Evolutionary conservation across 2,329 filamentous ascomycete species (phyloP).

Genomic region (Botrytis fabae): DNA sequence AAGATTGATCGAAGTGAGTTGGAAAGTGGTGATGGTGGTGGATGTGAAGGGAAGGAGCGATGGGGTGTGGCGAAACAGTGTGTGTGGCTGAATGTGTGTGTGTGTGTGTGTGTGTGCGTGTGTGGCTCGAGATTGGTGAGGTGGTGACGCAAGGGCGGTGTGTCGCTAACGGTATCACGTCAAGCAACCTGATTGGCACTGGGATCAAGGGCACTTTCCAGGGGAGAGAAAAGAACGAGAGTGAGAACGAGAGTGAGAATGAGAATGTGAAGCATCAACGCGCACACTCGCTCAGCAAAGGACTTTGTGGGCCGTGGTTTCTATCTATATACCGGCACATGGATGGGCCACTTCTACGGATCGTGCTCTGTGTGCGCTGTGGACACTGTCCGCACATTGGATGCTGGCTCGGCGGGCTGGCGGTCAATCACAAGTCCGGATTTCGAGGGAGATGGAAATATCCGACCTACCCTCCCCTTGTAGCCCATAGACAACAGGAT

Average conservation of each 20-base stretch:
- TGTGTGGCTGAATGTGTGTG: not conserved
- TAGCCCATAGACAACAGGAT: not conserved
- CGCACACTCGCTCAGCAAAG: not conserved
- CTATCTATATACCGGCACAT: not conserved
- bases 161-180: too few relatives aligned
- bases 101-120: too few relatives aligned
- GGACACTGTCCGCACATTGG: not conserved
- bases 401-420: not conserved
- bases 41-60: not conserved
- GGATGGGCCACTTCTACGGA: not conserved
- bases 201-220: too few relatives aligned
- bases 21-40: not conserved
- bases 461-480: too few relatives aligned
- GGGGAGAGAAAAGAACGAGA: too few relatives aligned
- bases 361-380: not conserved
- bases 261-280: not conserved
- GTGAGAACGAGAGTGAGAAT: too few relatives aligned
- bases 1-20: not conserved
- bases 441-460: not conserved
- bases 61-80: not conserved
- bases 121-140: not conserved
- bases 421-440: not conserved
- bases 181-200: too few relatives aligned
- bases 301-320: not conserved
- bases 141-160: not conserved